A percentile compares a stretch with the other conserved stretches of the same genome.
Evolutionary conservation across 257 asterid genomes (phyloP).

Genomic region (Jaltomata sinuosa): DNA sequence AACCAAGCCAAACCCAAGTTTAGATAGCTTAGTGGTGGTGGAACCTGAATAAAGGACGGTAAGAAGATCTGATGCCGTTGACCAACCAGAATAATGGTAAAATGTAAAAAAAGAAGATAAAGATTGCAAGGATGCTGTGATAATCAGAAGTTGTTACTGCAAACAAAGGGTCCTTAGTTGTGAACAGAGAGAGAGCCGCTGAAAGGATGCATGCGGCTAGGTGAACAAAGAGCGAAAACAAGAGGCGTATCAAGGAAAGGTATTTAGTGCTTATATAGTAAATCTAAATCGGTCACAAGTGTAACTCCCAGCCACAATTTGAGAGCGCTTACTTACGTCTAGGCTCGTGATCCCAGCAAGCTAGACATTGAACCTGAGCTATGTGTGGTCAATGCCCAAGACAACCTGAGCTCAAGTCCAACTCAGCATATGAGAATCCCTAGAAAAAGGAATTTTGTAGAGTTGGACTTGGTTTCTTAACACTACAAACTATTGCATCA

Average conservation of each 20-base stretch:
- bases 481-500: not conserved
- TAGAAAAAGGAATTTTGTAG: not conserved
- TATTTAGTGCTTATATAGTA: not conserved
- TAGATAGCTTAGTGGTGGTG: not conserved
- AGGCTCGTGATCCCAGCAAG: not conserved
- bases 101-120: not conserved
- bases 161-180: not conserved
- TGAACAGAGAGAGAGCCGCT: not conserved
- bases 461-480: not conserved
- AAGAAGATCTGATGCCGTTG: not conserved
- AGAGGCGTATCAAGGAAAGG: not conserved
- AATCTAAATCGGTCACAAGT: not conserved
- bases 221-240: not conserved
- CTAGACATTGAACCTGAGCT: not conserved
- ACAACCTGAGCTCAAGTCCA: not conserved
- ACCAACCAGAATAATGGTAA: not conserved
- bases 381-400: not conserved
- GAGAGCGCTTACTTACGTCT: not conserved
- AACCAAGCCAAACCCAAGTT: not conserved
- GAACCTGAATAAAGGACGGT: not conserved
- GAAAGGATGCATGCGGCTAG: not conserved
- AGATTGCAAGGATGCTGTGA: too few species aligned
- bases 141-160: not conserved
- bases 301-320: not conserved
- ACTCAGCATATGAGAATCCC: not conserved